Evolutionary conservation across 2,329 filamentous ascomycete species (phyloP).

Genomic region (Apiospora pterosperma): DNA sequence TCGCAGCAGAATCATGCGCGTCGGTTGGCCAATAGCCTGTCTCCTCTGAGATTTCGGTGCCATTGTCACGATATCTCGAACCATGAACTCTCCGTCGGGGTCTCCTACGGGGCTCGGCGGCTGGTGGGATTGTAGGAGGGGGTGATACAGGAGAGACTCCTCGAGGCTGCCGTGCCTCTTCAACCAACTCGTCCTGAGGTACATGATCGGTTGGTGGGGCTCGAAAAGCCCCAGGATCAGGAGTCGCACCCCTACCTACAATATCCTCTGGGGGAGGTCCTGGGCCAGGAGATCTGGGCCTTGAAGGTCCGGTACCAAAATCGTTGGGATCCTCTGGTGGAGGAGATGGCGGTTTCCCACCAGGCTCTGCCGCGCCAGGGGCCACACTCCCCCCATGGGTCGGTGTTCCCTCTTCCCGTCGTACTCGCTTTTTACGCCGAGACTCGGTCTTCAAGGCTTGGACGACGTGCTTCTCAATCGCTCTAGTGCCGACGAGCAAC

Average conservation of each 20-base stretch:
- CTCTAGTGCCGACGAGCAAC: slow-evolving; percentile 9
- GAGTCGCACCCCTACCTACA: neutral
- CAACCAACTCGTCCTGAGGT: neutral
- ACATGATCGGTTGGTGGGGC: neutral
- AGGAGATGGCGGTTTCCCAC: neutral
- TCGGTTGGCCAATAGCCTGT: slow-evolving; percentile 7
- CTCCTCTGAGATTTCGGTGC: slow-evolving; percentile 2
- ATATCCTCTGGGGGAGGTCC: neutral
- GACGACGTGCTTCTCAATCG: slow-evolving; percentile 13
- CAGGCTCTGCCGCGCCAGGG: neutral
- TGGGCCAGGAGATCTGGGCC: neutral
- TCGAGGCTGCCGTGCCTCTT: neutral
- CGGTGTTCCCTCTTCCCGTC: neutral
- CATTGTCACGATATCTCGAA: slow-evolving; percentile 2
- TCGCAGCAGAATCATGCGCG: neutral
- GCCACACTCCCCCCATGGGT: too few species aligned
- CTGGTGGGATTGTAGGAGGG: neutral
- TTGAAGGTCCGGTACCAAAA: neutral
- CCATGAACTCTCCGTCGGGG: neutral
- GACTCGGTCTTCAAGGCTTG: slow-evolving; percentile 7
- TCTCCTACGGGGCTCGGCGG: neutral
- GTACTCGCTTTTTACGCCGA: neutral
- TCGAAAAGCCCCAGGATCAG: too few species aligned
- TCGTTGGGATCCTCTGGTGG: neutral
- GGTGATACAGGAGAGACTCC: neutral